phyloP scores from a whole-genome alignment of 1,284 basidiomycete genomes.

The Baeospora myosura region DNA sequence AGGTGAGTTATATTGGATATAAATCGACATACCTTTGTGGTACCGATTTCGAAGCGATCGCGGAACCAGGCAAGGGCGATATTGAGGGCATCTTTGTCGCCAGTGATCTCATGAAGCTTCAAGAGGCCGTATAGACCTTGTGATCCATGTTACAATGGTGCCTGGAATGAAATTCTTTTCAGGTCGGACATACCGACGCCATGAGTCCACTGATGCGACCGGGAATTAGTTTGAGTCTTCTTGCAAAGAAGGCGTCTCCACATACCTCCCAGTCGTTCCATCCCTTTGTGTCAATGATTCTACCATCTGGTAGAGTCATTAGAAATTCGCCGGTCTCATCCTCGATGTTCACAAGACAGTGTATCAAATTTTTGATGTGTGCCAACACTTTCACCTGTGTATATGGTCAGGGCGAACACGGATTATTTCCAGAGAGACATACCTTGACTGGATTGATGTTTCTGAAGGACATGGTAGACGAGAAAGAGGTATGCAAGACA shows the following conservation, averaged over 20 bases:
- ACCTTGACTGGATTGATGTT: slow-evolving; percentile 26
- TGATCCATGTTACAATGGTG: slow-evolving; percentile 3
- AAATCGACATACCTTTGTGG: slow-evolving; percentile 37
- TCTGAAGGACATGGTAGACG: slow-evolving; percentile 26
- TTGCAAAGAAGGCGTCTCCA: background rate
- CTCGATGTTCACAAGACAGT: slow-evolving; percentile 54
- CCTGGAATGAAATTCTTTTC: background rate
- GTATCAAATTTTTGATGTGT: slow-evolving; percentile 40
- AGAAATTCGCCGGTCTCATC: slow-evolving; percentile 55
- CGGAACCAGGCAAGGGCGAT: slow-evolving; percentile 52
- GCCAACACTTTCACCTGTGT: slow-evolving; percentile 18
- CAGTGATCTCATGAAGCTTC: slow-evolving; percentile 39
- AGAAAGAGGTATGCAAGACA: too few relatives aligned
- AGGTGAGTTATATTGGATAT: background rate
- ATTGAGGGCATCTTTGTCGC: slow-evolving; percentile 34
- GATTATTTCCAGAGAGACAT: background rate
- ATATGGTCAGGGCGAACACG: background rate
- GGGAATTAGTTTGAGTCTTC: background rate
- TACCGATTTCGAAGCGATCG: slow-evolving; percentile 45
- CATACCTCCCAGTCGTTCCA: slow-evolving; percentile 59
- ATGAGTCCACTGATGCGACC: slow-evolving; percentile 44
- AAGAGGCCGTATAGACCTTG: slow-evolving; percentile 38
- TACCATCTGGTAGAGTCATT: slow-evolving; percentile 45
- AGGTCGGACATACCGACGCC: slow-evolving; percentile 32
- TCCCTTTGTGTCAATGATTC: slow-evolving; percentile 59